phyloP scores from a whole-genome alignment of 2,329 filamentous ascomycete genomes.

The Botryotinia narcissicola region DNA sequence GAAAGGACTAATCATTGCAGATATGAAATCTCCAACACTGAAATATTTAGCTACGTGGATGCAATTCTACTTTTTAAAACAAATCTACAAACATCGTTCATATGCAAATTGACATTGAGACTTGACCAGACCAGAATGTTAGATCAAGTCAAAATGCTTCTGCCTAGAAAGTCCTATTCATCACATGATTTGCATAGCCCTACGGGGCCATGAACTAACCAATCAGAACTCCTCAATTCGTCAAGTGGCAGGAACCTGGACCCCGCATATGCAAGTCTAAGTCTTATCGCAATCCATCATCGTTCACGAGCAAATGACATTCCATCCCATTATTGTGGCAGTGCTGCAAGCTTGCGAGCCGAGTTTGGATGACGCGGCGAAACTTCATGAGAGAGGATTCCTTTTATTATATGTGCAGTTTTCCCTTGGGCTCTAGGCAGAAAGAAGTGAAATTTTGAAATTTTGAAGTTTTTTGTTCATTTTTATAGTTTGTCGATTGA shows the following conservation, averaged over 20 bases:
- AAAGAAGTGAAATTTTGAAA: background rate
- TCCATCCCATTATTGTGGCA: background rate
- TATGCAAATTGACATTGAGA: background rate
- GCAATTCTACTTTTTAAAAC: background rate
- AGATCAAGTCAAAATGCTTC: constrained; percentile 6
- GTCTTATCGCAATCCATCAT: background rate
- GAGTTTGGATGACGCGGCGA: background rate
- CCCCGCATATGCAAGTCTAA: background rate
- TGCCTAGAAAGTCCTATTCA: constrained; percentile 2
- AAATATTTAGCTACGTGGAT: background rate
- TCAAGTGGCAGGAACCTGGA: background rate
- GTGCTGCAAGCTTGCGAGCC: background rate
- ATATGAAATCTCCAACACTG: background rate
- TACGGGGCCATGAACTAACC: background rate
- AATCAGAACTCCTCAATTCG: background rate
- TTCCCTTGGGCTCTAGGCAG: background rate
- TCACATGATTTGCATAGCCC: background rate
- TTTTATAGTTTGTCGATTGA: background rate
- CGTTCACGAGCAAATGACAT: background rate
- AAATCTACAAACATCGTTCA: background rate
- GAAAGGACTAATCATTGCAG: constrained; percentile 23
- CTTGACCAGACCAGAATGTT: background rate
- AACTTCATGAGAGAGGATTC: background rate
- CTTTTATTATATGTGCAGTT: background rate
- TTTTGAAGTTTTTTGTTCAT: background rate